A percentile compares a stretch with the other conserved stretches of the same genome.
Conservation (phyloP, 441 rosid species). For the Viola pubescens region DNA sequence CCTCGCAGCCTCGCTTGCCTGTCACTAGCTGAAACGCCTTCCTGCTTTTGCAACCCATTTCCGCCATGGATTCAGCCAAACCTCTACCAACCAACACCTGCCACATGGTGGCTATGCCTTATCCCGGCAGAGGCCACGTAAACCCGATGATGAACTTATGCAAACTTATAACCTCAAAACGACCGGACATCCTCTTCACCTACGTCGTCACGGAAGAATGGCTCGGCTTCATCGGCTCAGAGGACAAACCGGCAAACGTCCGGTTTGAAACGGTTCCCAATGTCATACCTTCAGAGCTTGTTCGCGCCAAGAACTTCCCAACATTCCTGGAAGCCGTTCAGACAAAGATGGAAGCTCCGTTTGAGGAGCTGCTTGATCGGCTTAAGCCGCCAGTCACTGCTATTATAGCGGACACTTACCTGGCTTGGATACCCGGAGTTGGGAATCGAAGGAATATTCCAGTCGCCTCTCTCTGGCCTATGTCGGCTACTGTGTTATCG, state of each 20-base stretch:
- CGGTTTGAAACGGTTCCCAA: conserved; percentile 41
- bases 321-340: conserved; percentile 36
- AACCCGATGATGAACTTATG: conserved; percentile 65
- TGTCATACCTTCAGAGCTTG: conserved; percentile 54
- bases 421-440: conserved; percentile 35
- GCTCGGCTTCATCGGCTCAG: conserved; percentile 37
- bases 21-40: too few species aligned
- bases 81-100: neutral
- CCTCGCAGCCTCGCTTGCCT: too few species aligned
- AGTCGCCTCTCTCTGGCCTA: conserved; percentile 44
- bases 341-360: conserved; percentile 44
- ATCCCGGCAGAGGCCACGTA: conserved; percentile 69
- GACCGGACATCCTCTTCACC: conserved; percentile 28
- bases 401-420: conserved; percentile 37
- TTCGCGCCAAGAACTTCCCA: conserved; percentile 31
- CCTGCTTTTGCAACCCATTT: neutral
- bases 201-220: conserved; percentile 68
- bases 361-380: conserved; percentile 41
- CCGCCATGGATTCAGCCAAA: neutral
- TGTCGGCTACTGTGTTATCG: conserved; percentile 35
- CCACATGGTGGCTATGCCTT: conserved; percentile 50
- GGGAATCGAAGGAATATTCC: conserved; percentile 48
- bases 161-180: conserved; percentile 29
- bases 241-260: conserved; percentile 32
- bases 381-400: conserved; percentile 20